Percentiles rank a stretch among this genome's conserved stretches.
Evolutionary conservation across 805 yeast genomes (phyloP).

Genomic region (Candida maesae): DNA sequence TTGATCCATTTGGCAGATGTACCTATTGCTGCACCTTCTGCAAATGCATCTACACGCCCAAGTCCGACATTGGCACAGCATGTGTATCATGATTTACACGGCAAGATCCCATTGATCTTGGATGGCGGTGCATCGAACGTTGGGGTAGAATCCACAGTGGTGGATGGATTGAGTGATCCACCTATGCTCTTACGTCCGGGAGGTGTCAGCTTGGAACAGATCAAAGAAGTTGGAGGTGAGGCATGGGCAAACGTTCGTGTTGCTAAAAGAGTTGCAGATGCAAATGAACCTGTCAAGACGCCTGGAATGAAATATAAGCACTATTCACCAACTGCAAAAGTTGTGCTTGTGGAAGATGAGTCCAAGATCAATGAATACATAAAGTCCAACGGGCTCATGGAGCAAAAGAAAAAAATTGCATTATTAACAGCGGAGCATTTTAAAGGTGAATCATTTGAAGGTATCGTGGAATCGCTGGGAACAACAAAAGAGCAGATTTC

Average conservation of each 20-base stretch:
- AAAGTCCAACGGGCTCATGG: constrained; percentile 20
- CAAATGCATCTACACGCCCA: constrained; percentile 93
- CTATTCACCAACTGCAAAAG: constrained; percentile 87
- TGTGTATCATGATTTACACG: constrained; percentile 75
- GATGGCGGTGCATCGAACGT: constrained; percentile 90
- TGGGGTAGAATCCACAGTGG: constrained; percentile 92
- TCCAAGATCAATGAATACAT: constrained; percentile 27
- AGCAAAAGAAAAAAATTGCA: constrained; percentile 42
- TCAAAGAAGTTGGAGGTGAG: constrained; percentile 59
- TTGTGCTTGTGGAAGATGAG: constrained; percentile 55
- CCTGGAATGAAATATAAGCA: constrained; percentile 99
- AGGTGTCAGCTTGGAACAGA: constrained; percentile 80
- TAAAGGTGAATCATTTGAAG: constrained; percentile 19
- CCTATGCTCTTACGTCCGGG: constrained; percentile 94
- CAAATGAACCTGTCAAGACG: constrained; percentile 75
- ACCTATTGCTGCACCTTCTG: constrained; percentile 97
- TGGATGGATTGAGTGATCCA: constrained; percentile 82
- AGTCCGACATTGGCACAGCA: constrained; percentile 89
- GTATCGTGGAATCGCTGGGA: constrained; percentile 38
- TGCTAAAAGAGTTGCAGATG: constrained; percentile 58
- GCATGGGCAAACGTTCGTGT: constrained; percentile 61
- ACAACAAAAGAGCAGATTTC: constrained; percentile 54
- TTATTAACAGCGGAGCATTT: constrained; percentile 40
- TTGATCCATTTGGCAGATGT: constrained; percentile 77
- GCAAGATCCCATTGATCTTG: constrained; percentile 74